phyloP scores from a whole-genome alignment of 2,329 filamentous ascomycete genomes.

The Pseudodiploospora longispora region DNA sequence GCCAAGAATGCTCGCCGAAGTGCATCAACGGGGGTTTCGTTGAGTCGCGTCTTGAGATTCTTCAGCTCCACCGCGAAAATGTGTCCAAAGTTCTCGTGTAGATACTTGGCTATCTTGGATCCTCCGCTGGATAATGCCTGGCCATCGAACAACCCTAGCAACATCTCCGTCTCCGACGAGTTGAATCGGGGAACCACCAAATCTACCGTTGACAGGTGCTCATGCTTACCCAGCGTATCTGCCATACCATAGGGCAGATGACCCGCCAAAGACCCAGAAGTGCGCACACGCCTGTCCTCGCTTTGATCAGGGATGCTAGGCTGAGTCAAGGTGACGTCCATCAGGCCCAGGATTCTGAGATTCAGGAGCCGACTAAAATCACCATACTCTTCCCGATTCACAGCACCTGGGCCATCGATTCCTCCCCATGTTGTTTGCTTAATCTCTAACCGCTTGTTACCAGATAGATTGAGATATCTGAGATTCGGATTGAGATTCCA shows the following conservation, averaged over 20 bases:
- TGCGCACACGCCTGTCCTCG: conserved; percentile 88
- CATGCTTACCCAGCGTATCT: conserved; percentile 84
- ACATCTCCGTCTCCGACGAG: conserved; percentile 78
- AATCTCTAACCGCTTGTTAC: conserved; percentile 94
- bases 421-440: conserved; percentile 44
- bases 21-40: conserved; percentile 75
- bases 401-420: conserved; percentile 42
- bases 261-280: conserved; percentile 89
- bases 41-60: conserved; percentile 53
- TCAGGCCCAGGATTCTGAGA: conserved; percentile 80
- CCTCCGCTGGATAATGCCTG: conserved; percentile 82
- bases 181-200: conserved; percentile 90
- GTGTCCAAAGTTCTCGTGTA: conserved; percentile 90
- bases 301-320: conserved; percentile 91
- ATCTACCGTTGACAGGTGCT: conserved; percentile 92
- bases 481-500: conserved; percentile 98
- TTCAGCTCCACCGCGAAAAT: conserved; percentile 79
- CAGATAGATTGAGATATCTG: conserved; percentile 90
- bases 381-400: conserved; percentile 60
- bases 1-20: conserved; percentile 77
- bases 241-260: conserved; percentile 95
- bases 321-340: conserved; percentile 95
- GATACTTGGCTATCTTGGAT: conserved; percentile 90
- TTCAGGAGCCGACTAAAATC: conserved; percentile 83
- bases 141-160: conserved; percentile 94